Evolutionary conservation across 768 basidiomycete species (phyloP).

Genomic region (Kwoniella mangroviensis): DNA sequence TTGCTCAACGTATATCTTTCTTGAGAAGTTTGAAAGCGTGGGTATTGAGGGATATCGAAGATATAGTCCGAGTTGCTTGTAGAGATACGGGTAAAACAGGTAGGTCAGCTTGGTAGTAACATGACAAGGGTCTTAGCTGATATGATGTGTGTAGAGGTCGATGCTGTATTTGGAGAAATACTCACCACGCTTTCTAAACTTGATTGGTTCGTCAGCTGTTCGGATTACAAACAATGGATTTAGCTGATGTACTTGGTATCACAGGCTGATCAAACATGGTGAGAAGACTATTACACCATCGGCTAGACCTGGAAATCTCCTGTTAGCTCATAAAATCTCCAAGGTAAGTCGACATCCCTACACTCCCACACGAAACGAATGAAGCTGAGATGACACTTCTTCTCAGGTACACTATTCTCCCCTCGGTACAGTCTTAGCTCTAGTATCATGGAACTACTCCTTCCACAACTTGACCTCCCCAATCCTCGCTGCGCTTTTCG

Average conservation of each 20-base stretch:
- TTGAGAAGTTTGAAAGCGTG: constrained; percentile 86
- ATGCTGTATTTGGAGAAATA: constrained; percentile 92
- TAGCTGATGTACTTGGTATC: background rate
- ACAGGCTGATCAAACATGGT: constrained; percentile 75
- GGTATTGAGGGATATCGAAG: constrained; percentile 88
- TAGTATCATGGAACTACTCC: constrained; percentile 75
- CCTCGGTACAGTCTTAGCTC: constrained; percentile 85
- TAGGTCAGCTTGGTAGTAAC: constrained; percentile 27
- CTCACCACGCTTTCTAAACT: constrained; percentile 92
- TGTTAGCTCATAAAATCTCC: constrained; percentile 59
- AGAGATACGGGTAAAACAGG: constrained; percentile 92
- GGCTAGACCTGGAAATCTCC: constrained; percentile 63
- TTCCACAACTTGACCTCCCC: constrained; percentile 94
- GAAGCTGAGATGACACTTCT: background rate
- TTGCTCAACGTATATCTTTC: constrained; percentile 78
- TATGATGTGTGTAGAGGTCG: constrained; percentile 70
- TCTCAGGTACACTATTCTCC: constrained; percentile 72
- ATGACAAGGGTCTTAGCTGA: background rate
- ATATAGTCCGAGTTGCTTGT: constrained; percentile 82
- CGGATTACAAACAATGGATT: background rate
- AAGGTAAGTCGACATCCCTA: constrained; percentile 36
- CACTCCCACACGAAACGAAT: background rate
- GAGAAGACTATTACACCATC: constrained; percentile 77
- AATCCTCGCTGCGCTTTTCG: constrained; percentile 84
- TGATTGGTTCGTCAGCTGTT: constrained; percentile 62